phyloP scores from a whole-genome alignment of 768 basidiomycete species.

The Dioszegia aurantiaca region DNA sequence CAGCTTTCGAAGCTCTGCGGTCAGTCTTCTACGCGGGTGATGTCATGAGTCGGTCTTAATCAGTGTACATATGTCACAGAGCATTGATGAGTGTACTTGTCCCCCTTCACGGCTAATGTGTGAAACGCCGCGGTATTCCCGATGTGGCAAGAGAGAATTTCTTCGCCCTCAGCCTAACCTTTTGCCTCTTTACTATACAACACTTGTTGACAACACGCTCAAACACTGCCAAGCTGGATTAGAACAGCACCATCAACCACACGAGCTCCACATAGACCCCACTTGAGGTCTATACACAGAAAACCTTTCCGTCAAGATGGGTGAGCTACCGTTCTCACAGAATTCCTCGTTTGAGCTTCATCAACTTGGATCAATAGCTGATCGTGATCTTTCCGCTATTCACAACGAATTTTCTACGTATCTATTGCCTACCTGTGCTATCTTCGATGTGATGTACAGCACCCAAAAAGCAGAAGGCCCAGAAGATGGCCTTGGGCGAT shows the following conservation, averaged over 20 bases:
- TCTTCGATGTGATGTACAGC: conserved; percentile 55
- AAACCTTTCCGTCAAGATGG: background rate
- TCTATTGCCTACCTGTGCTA: background rate
- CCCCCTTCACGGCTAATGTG: too few relatives aligned
- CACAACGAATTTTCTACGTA: background rate
- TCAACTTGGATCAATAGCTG: background rate
- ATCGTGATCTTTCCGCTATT: background rate
- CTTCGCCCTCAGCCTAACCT: background rate
- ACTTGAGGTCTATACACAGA: background rate
- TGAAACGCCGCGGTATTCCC: conserved; percentile 2
- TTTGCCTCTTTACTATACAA: background rate
- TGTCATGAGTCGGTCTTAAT: too few relatives aligned
- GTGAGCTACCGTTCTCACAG: background rate
- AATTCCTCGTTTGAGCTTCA: background rate
- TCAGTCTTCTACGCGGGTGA: too few relatives aligned
- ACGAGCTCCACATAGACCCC: too few relatives aligned
- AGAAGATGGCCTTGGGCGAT: conserved; percentile 89
- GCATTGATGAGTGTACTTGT: too few relatives aligned
- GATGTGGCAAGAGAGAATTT: background rate
- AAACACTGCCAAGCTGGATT: background rate
- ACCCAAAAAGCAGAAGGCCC: conserved; percentile 76
- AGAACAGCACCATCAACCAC: too few relatives aligned
- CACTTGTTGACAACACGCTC: background rate
- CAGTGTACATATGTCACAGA: too few relatives aligned
- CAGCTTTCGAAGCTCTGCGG: too few relatives aligned